phyloP scores from a whole-genome alignment of 1,139 yeast species.

The Candida sp. region DNA sequence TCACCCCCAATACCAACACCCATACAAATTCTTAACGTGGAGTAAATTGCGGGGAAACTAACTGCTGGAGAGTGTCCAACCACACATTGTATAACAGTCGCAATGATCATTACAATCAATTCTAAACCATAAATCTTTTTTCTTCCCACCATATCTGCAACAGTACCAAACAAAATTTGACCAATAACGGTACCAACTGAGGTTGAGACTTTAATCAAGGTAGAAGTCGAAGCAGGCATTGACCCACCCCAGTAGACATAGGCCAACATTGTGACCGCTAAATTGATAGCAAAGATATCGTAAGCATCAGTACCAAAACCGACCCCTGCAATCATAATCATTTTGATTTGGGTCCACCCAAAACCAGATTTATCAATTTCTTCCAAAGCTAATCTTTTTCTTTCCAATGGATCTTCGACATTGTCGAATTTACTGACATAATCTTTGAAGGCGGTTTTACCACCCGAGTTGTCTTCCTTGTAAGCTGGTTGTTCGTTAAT shows the following conservation, averaged over 20 bases:
- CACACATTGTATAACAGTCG: slow-evolving; percentile 74
- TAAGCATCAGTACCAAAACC: slow-evolving; percentile 93
- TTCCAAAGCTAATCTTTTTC: slow-evolving; percentile 86
- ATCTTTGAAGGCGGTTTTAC: slow-evolving; percentile 90
- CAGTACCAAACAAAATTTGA: slow-evolving; percentile 79
- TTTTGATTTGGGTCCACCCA: slow-evolving; percentile 87
- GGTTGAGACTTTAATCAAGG: slow-evolving; percentile 81
- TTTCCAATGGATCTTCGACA: slow-evolving; percentile 81
- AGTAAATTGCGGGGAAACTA: slow-evolving; percentile 65
- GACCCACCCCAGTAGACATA: slow-evolving; percentile 67
- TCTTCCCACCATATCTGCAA: slow-evolving; percentile 87
- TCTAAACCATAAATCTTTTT: slow-evolving; percentile 86
- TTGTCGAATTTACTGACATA: slow-evolving; percentile 80
- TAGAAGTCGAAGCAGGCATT: slow-evolving; percentile 65
- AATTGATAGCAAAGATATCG: slow-evolving; percentile 85
- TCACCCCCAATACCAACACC: slow-evolving; percentile 99
- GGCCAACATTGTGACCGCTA: slow-evolving; percentile 72
- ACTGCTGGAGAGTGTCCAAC: slow-evolving; percentile 69
- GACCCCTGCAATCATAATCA: slow-evolving; percentile 89
- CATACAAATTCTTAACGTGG: slow-evolving; percentile 75
- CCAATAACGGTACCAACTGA: slow-evolving; percentile 95
- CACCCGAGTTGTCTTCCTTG: slow-evolving; percentile 42
- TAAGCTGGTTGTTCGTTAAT: slow-evolving; percentile 3
- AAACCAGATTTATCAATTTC: slow-evolving; percentile 82
- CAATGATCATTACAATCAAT: slow-evolving; percentile 76